Evolutionary conservation across 345 rosid species (phyloP), one percentile per base, ranked within the genome.

Genomic region (Murraya paniculata): DNA sequence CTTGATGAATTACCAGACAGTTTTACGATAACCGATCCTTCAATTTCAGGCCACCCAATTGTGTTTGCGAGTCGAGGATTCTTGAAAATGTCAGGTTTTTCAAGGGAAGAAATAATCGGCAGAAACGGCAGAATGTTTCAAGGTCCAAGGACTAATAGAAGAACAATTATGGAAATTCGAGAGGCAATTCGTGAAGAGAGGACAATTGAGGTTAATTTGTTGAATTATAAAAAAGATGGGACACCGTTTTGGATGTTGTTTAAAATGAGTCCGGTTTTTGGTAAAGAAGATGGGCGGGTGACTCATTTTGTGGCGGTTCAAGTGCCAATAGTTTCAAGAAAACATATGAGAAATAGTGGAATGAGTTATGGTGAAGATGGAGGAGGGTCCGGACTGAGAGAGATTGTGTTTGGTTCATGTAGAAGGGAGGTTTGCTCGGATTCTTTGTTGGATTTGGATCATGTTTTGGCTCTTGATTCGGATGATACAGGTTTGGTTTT

Each of bases 241-340:
- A 89, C 97, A 5, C 95, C 99, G 27, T 91, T 92, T 82, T 94
- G 99, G 99, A 85, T 92, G 87, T 50, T 92, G 88, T 96, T 96
- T 80, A 90, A 82, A 66, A 82, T 94, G 95, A 68, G 69, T 71
- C 99, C 97, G 2, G 89, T 96, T 71, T 94, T 92, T 66, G 81
- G 86, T 55, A 82, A 74, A 78, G 83, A 81, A 19, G 92, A 91
- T 28, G 97, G 98, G 31, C 80, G 83, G 80, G 92, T 90, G 14
- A 82, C 81, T 75, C 87, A 96, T 82, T 94, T 96, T 72, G 88
- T 92, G 33, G 98, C 95, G 14, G 97, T 89, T 83, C 99, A 96
- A 86, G 89, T 96, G 33, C 99, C 99, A 8, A 84, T 92, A 31
- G 71, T 64, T 61, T 64, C 74, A 21, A 68, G 83, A 64, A 73